Evolutionary conservation across 2,329 filamentous ascomycete species (phyloP).

Genomic region (Fusarium sp.): DNA sequence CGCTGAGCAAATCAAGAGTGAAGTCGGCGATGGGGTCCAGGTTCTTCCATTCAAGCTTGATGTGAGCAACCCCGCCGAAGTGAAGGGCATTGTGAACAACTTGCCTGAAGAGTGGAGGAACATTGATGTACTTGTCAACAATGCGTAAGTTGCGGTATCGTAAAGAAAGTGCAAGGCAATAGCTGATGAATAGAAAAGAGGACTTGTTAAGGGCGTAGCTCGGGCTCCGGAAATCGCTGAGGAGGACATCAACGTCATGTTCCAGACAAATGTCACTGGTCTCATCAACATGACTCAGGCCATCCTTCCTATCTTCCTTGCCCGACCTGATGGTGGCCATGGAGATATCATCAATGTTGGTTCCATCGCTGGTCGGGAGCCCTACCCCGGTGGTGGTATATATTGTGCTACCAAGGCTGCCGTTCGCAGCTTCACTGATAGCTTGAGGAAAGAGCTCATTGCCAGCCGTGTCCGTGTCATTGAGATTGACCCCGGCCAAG

Average conservation of each 20-base stretch:
- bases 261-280: constrained; percentile 92
- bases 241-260: constrained; percentile 88
- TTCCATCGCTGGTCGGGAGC: constrained; percentile 86
- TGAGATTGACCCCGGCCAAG: constrained; percentile 90
- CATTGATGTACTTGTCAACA: constrained; percentile 93
- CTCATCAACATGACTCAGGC: constrained; percentile 98
- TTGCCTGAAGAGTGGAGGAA: constrained; percentile 86
- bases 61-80: constrained; percentile 81
- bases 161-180: background rate
- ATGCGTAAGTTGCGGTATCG: constrained; percentile 74
- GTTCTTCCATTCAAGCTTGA: constrained; percentile 88
- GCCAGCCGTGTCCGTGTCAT: constrained; percentile 84
- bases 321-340: constrained; percentile 77
- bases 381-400: constrained; percentile 86
- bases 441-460: constrained; percentile 85
- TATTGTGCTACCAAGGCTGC: constrained; percentile 96
- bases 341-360: constrained; percentile 97
- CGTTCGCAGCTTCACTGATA: constrained; percentile 85
- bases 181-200: constrained; percentile 62
- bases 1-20: constrained; percentile 78
- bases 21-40: constrained; percentile 83
- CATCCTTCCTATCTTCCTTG: constrained; percentile 83
- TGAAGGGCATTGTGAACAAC: constrained; percentile 76
- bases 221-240: constrained; percentile 85
- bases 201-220: constrained; percentile 89